Base-by-base conservation (phyloP, 140 eudicot genomes). In the Senecio squalidus region DNA sequence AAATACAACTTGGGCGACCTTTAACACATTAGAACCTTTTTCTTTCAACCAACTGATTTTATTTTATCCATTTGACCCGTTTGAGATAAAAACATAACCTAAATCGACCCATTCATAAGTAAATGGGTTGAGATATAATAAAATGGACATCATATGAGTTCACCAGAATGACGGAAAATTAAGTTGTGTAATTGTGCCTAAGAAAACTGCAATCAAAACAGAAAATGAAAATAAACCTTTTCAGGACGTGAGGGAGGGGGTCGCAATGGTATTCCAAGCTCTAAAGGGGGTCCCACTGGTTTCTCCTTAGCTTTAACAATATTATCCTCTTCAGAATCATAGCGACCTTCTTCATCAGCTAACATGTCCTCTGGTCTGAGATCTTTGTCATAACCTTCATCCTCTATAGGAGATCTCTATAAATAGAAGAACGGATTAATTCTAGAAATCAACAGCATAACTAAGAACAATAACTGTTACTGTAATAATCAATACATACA, bases 191-290 rank as follows among this genome's bases (percentile, higher is more conserved):
- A 39, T 36, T 50, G 9, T 51, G 28, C 60, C 36, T 11, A 39
- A 22, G 51, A 50, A 53, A 31, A 11, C 14, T 31, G 22, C 26
- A 48, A 48, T 31, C 31, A 17, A 60, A 23, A 18, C 41, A 2
- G 27, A n/a, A n/a, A n/a, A n/a, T 27, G 46, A 50, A 41, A 16
- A 30, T 34, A 47, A 68, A 92, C 99, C 96, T 84, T 79, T 17
- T 84, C 87, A n/a, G 99, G 77, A 31, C 58, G 83, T 50, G 96
- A 81, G 56, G 99, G 99, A 67, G 99, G 99, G 38, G 84, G 93
- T 15, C 84, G 74, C 65, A 92, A 62, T 24, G 99, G 99, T 69
- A 92, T 80, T 71, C 88, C 99, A 43, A 92, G 76, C 83, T 87
- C 99, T 77, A 87, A 48, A 25, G 99, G 89, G 6, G 96, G 98